Base-by-base conservation (phyloP, 208 protist genomes). In the Leishmania turanica region DNA sequence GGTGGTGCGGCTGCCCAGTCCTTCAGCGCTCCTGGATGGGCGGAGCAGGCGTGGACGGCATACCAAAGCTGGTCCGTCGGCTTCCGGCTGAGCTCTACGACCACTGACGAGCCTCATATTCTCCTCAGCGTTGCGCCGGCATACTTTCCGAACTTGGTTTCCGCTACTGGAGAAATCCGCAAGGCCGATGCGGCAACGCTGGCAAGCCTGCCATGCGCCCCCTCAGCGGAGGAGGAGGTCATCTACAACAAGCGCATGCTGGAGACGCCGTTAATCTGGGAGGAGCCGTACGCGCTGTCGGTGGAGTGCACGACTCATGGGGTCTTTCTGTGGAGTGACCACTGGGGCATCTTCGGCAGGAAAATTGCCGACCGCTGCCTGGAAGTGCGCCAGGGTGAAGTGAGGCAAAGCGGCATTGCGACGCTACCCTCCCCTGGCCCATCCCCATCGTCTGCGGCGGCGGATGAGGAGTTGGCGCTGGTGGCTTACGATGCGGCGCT, bases 191-290 rank as follows among this genome's bases (percentile, higher is more conserved):
- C 79, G 11, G 65, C 49, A n/a, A 80, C 82, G 64, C 60, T 76
- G 60, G 72, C 75, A 34, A 83, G 66, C 27, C 73, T 77, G 27
- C 73, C 76, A 19, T 27, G 75, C 19, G 42, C 86, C 58, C 69
- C 82, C 49, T 84, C 75, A 19, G 27, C 72, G 64, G 90, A 91
- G 77, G 90, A 95, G 66, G 79, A 92, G 60, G 58, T 71, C 1
- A 62, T 84, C 66, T 97, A 91, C 78, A 82, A 95, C 62, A 75
- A 83, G n/a, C 82, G 84, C 9, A 84, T 95, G 78, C 87, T 97
- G 31, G 86, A 91, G 60, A 97, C 93, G 17, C 93, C 93, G 60
- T 87, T 97, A 17, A 93, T 97, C 54, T 97, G 90, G 89, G 91
- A 97, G 47, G 89, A 97, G 79, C 90, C 90, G 0, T 87, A 90